Conservation (phyloP, 805 yeast species). For the Cyberlindnera meyerae region DNA sequence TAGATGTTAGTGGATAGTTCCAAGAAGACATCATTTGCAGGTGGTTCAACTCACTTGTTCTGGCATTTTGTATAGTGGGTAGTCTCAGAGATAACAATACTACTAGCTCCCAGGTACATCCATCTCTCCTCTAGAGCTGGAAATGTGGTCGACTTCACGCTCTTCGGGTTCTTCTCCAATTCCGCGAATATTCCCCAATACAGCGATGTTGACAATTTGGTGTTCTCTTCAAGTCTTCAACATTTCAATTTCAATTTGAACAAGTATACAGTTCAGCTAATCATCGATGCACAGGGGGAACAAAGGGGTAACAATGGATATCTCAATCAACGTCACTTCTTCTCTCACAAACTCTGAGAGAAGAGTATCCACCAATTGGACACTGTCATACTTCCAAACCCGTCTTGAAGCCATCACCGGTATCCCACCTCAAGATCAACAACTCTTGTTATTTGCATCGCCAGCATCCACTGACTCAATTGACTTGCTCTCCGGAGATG, state of each 20-base stretch:
- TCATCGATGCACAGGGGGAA: too few relatives aligned
- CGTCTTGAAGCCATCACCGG: conserved; percentile 72
- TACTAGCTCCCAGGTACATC: too few relatives aligned
- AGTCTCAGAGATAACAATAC: too few relatives aligned
- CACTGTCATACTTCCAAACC: conserved; percentile 44
- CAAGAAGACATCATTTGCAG: too few relatives aligned
- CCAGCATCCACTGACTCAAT: conserved; percentile 26
- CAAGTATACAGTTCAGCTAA: too few relatives aligned
- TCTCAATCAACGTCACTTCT: conserved; percentile 57
- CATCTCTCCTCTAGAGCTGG: too few relatives aligned
- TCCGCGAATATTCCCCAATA: neutral
- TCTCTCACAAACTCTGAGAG: conserved; percentile 66
- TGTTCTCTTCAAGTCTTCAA: too few relatives aligned
- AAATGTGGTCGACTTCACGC: neutral
- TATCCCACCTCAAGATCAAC: conserved; percentile 54
- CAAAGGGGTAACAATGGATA: conserved; percentile 30
- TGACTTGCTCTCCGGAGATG: conserved; percentile 9
- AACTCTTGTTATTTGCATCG: conserved; percentile 41
- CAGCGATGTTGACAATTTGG: neutral
- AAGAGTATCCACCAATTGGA: conserved; percentile 59
- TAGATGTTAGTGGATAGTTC: neutral
- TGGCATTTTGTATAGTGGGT: conserved; percentile 1
- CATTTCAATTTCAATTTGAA: too few relatives aligned
- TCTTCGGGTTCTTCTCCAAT: neutral
- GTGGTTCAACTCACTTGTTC: conserved; percentile 5